Evolutionary conservation across 129 eudicot genomes (phyloP), one percentile per base, ranked within the genome.

Genomic region (Silybum marianum): DNA sequence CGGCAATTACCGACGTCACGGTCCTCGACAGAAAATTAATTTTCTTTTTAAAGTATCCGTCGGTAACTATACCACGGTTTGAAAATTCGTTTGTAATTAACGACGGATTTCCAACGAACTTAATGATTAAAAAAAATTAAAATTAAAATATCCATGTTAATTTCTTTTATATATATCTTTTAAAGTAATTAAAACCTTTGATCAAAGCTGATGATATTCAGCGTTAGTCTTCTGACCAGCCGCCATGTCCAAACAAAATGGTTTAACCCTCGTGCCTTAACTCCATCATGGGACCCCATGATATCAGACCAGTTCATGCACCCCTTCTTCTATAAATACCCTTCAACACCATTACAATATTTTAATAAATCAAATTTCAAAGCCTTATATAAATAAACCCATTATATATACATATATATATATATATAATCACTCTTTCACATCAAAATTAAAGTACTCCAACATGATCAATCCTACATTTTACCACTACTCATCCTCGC

Each of bases 161-260:
- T 75, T 25, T 11, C 0, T 26, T 40, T 19, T 25, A 32, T 32
- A 32, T 32, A 25, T 25, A 2, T 25, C 0, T 6, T 24, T 67
- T 14, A 6, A 12, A 40, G 30, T 48, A 40, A 19, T 18, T 30
- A 9, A 32, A 48, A 69, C 3, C 75, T 0, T 36, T 1, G 65
- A 18, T 18, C 19, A 22, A 14, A 72, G 67, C 8, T 36, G 25
- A 69, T 36, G 25, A 69, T n/a, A 44, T 44, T 32, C 62, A 30
- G 75, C 75, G 42, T 14, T 23, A 82, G 77, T 82, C 85, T 38
- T 76, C 54, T 76, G 86, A 82, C 86, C 77, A 83, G 86, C 86
- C 86, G 82, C 86, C 86, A 83, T 70, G 44, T 39, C 86, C 86
- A 83, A 68, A 74, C 77, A 84, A 79, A 23, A 74, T 82, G 34